Percentiles rank a stretch among this genome's conserved stretches.
phyloP scores from a whole-genome alignment of 768 basidiomycete genomes.

The Xanthoconium purpureum region DNA sequence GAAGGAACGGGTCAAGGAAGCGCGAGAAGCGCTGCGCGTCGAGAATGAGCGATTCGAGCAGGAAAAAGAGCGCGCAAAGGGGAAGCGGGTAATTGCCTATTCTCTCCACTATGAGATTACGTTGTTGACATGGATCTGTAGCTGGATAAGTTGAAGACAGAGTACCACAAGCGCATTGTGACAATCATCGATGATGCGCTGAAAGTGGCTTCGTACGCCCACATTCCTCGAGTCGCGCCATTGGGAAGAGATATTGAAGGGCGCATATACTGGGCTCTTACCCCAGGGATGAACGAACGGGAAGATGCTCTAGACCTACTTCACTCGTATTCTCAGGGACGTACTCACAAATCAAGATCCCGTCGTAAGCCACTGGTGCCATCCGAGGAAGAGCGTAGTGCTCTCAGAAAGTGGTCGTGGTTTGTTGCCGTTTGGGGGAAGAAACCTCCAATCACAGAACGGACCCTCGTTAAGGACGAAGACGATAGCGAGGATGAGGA shows the following conservation, averaged over 20 bases:
- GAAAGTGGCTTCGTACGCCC: constrained; percentile 46
- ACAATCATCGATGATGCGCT: constrained; percentile 52
- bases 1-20: constrained; percentile 52
- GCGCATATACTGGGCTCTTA: constrained; percentile 64
- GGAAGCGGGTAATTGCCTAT: constrained; percentile 16
- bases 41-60: constrained; percentile 32
- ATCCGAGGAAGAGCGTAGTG: constrained; percentile 48
- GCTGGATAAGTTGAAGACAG: constrained; percentile 45
- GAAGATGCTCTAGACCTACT: constrained; percentile 42
- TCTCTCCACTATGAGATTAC: neutral
- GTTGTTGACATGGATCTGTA: constrained; percentile 9
- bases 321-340: constrained; percentile 24
- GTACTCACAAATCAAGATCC: constrained; percentile 33
- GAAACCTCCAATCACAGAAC: constrained; percentile 37
- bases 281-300: constrained; percentile 56
- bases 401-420: constrained; percentile 67
- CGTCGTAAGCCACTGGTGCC: constrained; percentile 38
- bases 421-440: constrained; percentile 75
- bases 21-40: constrained; percentile 43
- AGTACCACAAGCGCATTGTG: constrained; percentile 49
- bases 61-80: constrained; percentile 53
- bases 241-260: constrained; percentile 72
- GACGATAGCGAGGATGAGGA: constrained; percentile 25
- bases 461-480: constrained; percentile 23
- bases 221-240: constrained; percentile 51